Evolutionary conservation across 345 rosid genomes (phyloP).

Genomic region (Limnanthes douglasii): DNA sequence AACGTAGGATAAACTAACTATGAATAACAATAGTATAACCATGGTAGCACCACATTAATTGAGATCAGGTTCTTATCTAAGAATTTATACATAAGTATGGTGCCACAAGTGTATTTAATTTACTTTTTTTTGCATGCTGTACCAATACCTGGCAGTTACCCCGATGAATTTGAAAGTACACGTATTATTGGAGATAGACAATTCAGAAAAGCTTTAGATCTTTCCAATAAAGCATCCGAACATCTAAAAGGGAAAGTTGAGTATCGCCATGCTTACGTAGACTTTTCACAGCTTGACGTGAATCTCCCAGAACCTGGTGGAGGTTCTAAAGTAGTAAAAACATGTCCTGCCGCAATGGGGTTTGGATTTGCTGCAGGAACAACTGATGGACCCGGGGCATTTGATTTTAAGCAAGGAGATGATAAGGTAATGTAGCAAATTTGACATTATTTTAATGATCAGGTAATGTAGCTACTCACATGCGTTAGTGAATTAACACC

Average conservation of each 20-base stretch:
- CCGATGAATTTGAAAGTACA: constrained; percentile 97
- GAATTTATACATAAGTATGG: constrained; percentile 2
- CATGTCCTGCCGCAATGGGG: constrained; percentile 99
- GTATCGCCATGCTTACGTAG: constrained; percentile 55
- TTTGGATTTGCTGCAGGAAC: constrained; percentile 97
- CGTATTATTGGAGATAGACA: constrained; percentile 89
- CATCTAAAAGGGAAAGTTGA: constrained; percentile 65
- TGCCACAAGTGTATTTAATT: background rate
- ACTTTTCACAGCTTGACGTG: constrained; percentile 86
- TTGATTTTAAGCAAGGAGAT: constrained; percentile 97
- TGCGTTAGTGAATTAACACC: too few species aligned
- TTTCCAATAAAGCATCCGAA: constrained; percentile 76
- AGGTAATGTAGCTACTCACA: too few species aligned
- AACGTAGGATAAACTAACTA: too few species aligned
- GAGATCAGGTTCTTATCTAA: too few species aligned
- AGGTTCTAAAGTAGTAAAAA: constrained; percentile 55
- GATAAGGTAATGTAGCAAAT: constrained; percentile 31
- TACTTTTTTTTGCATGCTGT: constrained; percentile 5
- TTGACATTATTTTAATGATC: constrained; percentile 6
- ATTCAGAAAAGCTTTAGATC: constrained; percentile 61
- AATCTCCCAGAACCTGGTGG: constrained; percentile 40
- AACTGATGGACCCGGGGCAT: constrained; percentile 99
- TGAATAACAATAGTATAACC: too few species aligned
- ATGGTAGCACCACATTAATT: too few species aligned
- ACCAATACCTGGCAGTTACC: constrained; percentile 36